Evolutionary conservation across 371 early-diverging fungal species (phyloP), one percentile per base, ranked within the genome.

Genomic region (Apophysomyces elegans): DNA sequence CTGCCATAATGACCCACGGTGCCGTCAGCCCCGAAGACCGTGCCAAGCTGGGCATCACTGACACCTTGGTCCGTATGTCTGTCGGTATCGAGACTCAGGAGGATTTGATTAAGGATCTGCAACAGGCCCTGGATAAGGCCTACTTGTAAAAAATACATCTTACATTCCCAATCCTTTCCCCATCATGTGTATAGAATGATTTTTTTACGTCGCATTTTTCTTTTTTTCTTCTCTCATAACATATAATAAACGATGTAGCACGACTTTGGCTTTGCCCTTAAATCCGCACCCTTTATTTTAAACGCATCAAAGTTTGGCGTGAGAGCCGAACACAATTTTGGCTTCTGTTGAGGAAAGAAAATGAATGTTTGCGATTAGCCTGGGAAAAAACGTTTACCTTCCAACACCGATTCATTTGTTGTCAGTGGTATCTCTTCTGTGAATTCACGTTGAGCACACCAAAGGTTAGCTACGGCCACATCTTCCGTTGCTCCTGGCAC

Each of bases 1-100:
- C 95, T 26, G 86, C 91, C 38, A 85, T 90, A 63, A 95, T 95
- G 95, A 95, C 95, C 32, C 96, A 96, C 71, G 94, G 91, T 39
- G 78, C 90, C 7, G 84, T 96, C 67, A 84, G 88, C 45, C 85
- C 90, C 44, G 93, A 92, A 73, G 90, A 88, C 56, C 83, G 95
- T 59, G 84, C 84, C 37, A 72, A 72, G n/a, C 70, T 94, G 12
- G 95, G 95, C 46, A 90, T 95, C 67, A 91, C 93, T 59, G 95
- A 93, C 68, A 89, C 86, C 59, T 79, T 96, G 72, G 86, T 96
- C 67, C 86, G 96, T 66, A 63, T 95, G 61, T 90, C 91, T 5
- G 86, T 91, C 58, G 95, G 95, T 66, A 88, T 95, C 64, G 96
- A 96, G 81, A 93, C 90, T 68, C 79, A 81, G 50, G 86, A 86